Evolutionary conservation across 495 filamentous ascomycete genomes (phyloP).

Genomic region (Neohortaea acidophila): DNA sequence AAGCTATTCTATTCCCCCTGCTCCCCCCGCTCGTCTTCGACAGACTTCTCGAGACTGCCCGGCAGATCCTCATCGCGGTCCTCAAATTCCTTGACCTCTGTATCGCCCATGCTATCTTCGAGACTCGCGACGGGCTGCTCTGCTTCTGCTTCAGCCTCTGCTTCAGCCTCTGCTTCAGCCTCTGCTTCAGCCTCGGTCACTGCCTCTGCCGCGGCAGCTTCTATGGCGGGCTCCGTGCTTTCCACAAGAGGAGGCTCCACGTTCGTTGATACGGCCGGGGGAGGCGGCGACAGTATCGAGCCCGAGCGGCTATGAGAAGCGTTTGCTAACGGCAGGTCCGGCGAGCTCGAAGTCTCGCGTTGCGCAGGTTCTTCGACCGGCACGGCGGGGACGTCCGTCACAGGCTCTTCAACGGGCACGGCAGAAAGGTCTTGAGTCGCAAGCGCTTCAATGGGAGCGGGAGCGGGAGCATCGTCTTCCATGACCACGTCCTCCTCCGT

Average conservation of each 20-base stretch:
- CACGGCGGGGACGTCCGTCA: too few species aligned
- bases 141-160: not conserved
- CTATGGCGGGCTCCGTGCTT: not conserved
- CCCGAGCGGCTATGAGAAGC: slow-evolving; percentile 23
- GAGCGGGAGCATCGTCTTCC: not conserved
- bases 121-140: not conserved
- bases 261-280: slow-evolving; percentile 10
- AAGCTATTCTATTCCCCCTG: slow-evolving; percentile 1
- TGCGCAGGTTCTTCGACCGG: not conserved
- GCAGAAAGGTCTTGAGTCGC: too few species aligned
- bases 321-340: slow-evolving; percentile 23
- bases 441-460: not conserved
- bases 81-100: slow-evolving; percentile 15
- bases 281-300: slow-evolving; percentile 9
- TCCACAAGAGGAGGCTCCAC: slow-evolving; percentile 4
- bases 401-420: not conserved
- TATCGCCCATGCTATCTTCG: not conserved
- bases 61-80: slow-evolving; percentile 30
- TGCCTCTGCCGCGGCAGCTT: not conserved
- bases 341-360: slow-evolving; percentile 20
- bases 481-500: not conserved
- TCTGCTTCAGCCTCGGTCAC: not conserved
- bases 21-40: slow-evolving; percentile 14
- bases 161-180: not conserved
- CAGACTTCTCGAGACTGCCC: slow-evolving; percentile 28